phyloP scores from a whole-genome alignment of 306 rosid genomes.

The Macrotyloma uniflorum region DNA sequence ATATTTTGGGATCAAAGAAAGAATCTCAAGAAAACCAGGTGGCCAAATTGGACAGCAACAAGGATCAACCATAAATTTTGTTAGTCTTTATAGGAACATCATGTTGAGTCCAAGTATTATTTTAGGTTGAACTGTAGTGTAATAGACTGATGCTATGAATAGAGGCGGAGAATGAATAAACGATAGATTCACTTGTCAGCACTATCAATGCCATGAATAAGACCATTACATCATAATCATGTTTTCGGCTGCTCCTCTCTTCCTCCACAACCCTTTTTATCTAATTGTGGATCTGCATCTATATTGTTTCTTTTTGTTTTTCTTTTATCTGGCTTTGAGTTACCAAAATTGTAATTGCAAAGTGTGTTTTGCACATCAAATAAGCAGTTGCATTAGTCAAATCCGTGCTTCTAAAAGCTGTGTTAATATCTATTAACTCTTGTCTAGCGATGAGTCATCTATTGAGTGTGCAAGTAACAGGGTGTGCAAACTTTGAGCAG shows the following conservation, averaged over 20 bases:
- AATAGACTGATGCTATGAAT: constrained; percentile 31
- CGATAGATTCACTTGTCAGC: background rate
- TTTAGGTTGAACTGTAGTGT: constrained; percentile 26
- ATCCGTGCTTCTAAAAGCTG: constrained; percentile 12
- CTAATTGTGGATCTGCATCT: background rate
- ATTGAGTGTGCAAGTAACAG: background rate
- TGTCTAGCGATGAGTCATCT: background rate
- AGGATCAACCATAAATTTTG: constrained; percentile 51
- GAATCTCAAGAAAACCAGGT: constrained; percentile 47
- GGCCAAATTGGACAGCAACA: constrained; percentile 48
- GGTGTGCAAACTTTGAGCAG: background rate
- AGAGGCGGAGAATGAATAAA: constrained; percentile 24
- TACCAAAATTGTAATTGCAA: background rate
- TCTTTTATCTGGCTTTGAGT: background rate
- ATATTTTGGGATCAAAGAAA: constrained; percentile 62
- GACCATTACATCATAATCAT: constrained; percentile 1
- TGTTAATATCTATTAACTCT: background rate
- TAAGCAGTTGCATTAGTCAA: constrained; percentile 1
- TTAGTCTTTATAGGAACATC: constrained; percentile 39
- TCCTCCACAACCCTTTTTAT: background rate
- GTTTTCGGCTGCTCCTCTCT: background rate
- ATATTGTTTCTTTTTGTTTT: background rate
- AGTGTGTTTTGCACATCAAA: constrained; percentile 18
- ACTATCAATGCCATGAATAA: constrained; percentile 2
- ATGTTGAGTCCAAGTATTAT: constrained; percentile 32